A percentile compares a stretch with the other conserved stretches of the same genome.
phyloP scores from a whole-genome alignment of 2,329 filamentous ascomycete genomes.

The Xenosphaeropsis pyriputrescens region DNA sequence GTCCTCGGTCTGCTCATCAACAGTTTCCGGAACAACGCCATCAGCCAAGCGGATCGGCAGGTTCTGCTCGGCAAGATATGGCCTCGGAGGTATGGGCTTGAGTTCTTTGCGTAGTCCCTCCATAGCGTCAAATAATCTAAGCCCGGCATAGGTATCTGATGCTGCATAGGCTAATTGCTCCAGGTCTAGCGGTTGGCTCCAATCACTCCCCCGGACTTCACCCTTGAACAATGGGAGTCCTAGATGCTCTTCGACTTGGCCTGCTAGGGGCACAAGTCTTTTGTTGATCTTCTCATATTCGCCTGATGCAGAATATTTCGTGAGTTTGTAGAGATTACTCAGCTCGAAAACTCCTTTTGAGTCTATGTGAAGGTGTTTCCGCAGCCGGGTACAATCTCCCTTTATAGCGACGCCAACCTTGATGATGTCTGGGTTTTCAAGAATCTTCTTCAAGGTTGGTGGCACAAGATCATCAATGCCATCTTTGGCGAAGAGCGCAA shows the following conservation, averaged over 20 bases:
- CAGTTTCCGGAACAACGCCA: slow-evolving; percentile 19
- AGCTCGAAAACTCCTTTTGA: slow-evolving; percentile 62
- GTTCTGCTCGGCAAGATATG: slow-evolving; percentile 52
- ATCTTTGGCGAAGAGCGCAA: slow-evolving; percentile 44
- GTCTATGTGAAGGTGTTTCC: slow-evolving; percentile 48
- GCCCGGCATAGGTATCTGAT: slow-evolving; percentile 67
- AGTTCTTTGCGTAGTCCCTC: slow-evolving; percentile 53
- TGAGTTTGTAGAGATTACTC: slow-evolving; percentile 65
- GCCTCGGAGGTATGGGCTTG: slow-evolving; percentile 55
- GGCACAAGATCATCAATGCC: slow-evolving; percentile 42
- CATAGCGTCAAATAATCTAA: slow-evolving; percentile 58
- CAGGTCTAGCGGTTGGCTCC: slow-evolving; percentile 46
- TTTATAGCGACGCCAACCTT: slow-evolving; percentile 70
- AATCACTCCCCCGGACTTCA: slow-evolving; percentile 57
- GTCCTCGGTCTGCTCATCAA: slow-evolving; percentile 12
- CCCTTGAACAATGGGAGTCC: slow-evolving; percentile 66
- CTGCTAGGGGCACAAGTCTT: slow-evolving; percentile 47
- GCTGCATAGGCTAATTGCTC: slow-evolving; percentile 63
- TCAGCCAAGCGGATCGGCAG: slow-evolving; percentile 43
- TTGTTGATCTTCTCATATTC: slow-evolving; percentile 48
- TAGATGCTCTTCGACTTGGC: slow-evolving; percentile 56
- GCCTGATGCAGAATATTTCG: slow-evolving; percentile 45
- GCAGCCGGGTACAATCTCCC: slow-evolving; percentile 54
- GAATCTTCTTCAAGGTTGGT: slow-evolving; percentile 53
- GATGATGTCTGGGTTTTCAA: slow-evolving; percentile 53